Evolutionary conservation across 2,329 filamentous ascomycete species (phyloP).

Genomic region (Fusarium graminum): DNA sequence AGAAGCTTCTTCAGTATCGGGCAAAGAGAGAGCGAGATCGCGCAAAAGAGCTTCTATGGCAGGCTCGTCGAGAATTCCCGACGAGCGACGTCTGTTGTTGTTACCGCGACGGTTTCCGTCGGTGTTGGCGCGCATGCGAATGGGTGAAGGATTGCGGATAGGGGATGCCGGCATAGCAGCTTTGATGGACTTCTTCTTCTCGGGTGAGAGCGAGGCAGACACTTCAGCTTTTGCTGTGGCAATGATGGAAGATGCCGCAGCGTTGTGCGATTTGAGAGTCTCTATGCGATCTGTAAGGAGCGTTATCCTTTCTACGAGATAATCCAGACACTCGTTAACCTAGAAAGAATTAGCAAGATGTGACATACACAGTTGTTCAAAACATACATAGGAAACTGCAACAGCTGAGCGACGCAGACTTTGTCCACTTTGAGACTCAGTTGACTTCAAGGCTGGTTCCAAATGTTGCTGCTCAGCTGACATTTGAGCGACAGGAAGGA

Average conservation of each 20-base stretch:
- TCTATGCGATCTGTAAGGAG: conserved; percentile 59
- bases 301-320: conserved; percentile 62
- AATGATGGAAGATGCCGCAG: conserved; percentile 56
- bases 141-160: conserved; percentile 53
- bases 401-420: conserved; percentile 60
- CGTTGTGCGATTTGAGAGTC: conserved; percentile 61
- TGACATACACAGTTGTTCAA: fast-evolving
- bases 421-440: conserved; percentile 60
- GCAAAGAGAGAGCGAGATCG: conserved; percentile 60
- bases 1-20: conserved; percentile 50
- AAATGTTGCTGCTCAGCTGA: conserved; percentile 76
- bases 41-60: conserved; percentile 64
- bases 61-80: conserved; percentile 54
- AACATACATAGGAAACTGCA: conserved; percentile 65
- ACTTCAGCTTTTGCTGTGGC: conserved; percentile 61
- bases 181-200: conserved; percentile 43
- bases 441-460: conserved; percentile 67
- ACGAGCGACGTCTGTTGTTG: conserved; percentile 53
- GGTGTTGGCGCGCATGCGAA: conserved; percentile 52
- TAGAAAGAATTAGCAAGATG: conserved; percentile 50
- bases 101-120: conserved; percentile 34
- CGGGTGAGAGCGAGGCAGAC: conserved; percentile 42
- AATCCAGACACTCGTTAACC: conserved; percentile 66
- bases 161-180: conserved; percentile 54
- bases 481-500: conserved; percentile 78